Evolutionary conservation across 768 basidiomycete species (phyloP), one percentile per base, ranked within the genome.

Genomic region (Strobilomyces confusus): DNA sequence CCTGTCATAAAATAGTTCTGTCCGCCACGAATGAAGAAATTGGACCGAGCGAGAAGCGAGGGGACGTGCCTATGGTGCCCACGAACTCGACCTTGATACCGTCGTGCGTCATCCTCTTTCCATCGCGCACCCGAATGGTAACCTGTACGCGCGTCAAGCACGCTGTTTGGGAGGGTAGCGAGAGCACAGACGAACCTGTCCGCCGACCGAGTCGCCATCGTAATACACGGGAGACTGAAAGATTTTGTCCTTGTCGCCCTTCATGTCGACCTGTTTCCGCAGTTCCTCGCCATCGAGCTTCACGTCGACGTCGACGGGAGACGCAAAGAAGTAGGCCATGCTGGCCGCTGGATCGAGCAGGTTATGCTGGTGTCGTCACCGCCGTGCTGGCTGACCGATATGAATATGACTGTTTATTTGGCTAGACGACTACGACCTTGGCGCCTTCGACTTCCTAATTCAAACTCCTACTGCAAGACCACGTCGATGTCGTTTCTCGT

Each of bases 71-170:
- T 64, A 98, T 98, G 63, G 87, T 92, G 29, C 97, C 94, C 25
- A 94, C 88, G 64, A 99, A 95, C 73, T 98, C 95, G 41, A 99
- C 90, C 72, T 98, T 94, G 69, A 99, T 94, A 3, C 95, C 95
- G 32, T 98, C 95, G 65, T 98, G 97, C 19, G 86, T 79, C 56
- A 95, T 77, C 69, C 87, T 92, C 83, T 97, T 98, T 20, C 95
- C 95, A 66, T 98, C 97, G 44, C 93, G 82, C 7, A 95, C 86
- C 23, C 92, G 84, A 58, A 98, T 86, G 14, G 84, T 79, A 5
- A 92, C 87, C 92, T 95, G 64, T 15, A 33, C 30, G 41, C 36
- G 34, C 17, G 45, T 60, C 26, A 7, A 44, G 36, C 48, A 45
- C 25, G 51, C 19, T 42, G 22, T 38, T 42, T 38, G 29, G 4